A percentile compares a stretch with the other conserved stretches of the same genome.
These are phyloP conservation scores for Talinum fruticosum DNA, from an alignment of 148 eudicot species.

Conservation along the genomic window DNA sequence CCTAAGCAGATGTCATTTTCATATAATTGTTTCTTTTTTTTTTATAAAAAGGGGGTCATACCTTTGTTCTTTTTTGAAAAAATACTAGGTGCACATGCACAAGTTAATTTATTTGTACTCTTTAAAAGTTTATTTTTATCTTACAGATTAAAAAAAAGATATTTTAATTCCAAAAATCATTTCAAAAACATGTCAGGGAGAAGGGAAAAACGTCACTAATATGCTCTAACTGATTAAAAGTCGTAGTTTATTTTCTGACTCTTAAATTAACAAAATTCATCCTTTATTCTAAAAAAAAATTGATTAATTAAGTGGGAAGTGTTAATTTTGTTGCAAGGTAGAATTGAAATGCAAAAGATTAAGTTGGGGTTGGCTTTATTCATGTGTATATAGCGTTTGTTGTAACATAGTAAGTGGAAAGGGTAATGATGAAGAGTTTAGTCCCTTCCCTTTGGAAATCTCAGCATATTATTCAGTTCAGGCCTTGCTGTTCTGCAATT, in stretches of 20 bases:
- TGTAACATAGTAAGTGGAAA: background rate
- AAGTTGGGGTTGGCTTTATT: background rate
- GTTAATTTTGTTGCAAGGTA: background rate
- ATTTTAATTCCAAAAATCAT: background rate
- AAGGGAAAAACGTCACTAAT: too few relatives aligned
- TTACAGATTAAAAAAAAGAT: too few relatives aligned
- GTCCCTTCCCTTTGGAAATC: background rate
- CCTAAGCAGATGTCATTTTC: background rate
- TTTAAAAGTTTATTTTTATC: too few relatives aligned
- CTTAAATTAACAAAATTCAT: too few relatives aligned
- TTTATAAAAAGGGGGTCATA: too few relatives aligned
- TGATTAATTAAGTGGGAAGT: too few relatives aligned
- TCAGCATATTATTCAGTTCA: background rate
- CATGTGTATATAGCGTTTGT: background rate
- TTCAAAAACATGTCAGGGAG: too few relatives aligned
- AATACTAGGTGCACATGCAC: background rate
- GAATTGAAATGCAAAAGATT: background rate
- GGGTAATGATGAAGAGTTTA: background rate
- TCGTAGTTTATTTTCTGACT: too few relatives aligned
- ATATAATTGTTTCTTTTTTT: too few relatives aligned
- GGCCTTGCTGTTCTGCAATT: background rate
- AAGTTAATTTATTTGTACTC: too few relatives aligned
- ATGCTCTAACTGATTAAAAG: too few relatives aligned
- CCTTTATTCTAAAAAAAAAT: too few relatives aligned
- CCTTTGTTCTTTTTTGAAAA: background rate